Evolutionary conservation across 192 early-diverging fungal genomes (phyloP).

Genomic region (Rhizoclosmatium sp.): DNA sequence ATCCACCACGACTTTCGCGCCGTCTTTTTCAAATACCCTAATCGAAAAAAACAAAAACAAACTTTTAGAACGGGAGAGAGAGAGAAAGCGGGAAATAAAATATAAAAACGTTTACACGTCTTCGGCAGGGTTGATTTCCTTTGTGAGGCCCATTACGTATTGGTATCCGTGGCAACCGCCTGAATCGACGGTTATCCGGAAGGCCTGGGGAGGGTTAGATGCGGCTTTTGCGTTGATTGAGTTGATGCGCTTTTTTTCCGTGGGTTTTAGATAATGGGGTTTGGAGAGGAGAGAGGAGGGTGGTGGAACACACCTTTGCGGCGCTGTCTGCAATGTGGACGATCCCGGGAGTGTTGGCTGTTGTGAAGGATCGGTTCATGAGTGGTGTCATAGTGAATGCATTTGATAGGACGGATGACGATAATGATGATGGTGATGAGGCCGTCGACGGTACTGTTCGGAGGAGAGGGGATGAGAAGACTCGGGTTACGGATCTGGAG

Average conservation of each 20-base stretch:
- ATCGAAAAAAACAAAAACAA: background rate
- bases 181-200: conserved; percentile 57
- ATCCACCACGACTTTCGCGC: conserved; percentile 55
- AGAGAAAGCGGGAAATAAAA: background rate
- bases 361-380: too few relatives aligned
- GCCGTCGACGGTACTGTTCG: too few relatives aligned
- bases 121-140: conserved; percentile 49
- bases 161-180: conserved; percentile 67
- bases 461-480: too few relatives aligned
- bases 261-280: background rate
- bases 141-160: conserved; percentile 59
- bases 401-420: too few relatives aligned
- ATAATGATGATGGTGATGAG: too few relatives aligned
- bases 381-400: too few relatives aligned
- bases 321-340: conserved; percentile 31
- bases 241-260: conserved; percentile 38
- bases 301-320: conserved; percentile 8
- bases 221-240: conserved; percentile 35
- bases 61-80: background rate
- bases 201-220: conserved; percentile 17
- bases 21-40: conserved; percentile 56
- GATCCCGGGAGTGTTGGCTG: background rate
- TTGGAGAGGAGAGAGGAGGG: background rate
- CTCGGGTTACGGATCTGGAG: too few relatives aligned
- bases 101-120: conserved; percentile 45